These are phyloP conservation scores for Sporothrix phasma DNA, from an alignment of 2,329 filamentous ascomycete genomes.

Conservation along the genomic window DNA sequence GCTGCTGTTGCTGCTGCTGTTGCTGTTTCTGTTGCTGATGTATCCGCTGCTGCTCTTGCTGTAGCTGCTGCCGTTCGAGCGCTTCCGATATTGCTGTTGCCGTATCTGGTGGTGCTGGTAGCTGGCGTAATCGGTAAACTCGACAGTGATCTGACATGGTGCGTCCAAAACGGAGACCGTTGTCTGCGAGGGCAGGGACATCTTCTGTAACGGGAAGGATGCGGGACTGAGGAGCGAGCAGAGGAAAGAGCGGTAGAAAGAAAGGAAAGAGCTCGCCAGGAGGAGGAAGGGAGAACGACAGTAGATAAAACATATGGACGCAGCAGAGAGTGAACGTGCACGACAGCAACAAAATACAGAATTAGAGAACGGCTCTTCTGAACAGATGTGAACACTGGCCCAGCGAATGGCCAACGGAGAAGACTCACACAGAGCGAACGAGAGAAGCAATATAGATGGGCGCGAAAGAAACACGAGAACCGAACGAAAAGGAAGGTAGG, in stretches of 20 bases:
- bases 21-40: slow-evolving; percentile 17
- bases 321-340: background rate
- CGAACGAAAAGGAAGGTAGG: slow-evolving; percentile 5
- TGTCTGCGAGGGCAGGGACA: slow-evolving; percentile 47
- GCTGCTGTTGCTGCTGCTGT: slow-evolving; percentile 18
- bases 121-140: slow-evolving; percentile 24
- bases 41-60: slow-evolving; percentile 13
- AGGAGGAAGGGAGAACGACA: background rate
- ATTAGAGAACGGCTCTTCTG: background rate
- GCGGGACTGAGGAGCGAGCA: background rate
- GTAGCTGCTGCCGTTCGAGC: background rate
- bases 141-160: slow-evolving; percentile 32
- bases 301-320: background rate
- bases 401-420: background rate
- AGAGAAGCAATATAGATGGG: background rate
- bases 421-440: background rate
- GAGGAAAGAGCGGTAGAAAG: background rate
- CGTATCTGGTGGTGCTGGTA: slow-evolving; percentile 14
- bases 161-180: slow-evolving; percentile 33
- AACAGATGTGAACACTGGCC: background rate
- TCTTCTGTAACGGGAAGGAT: slow-evolving; percentile 26
- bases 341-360: background rate
- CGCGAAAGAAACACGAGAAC: background rate
- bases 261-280: background rate
- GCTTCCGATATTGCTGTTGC: slow-evolving; percentile 11